These are phyloP conservation scores for Pseudogymnoascus sp. DNA, from an alignment of 2,329 filamentous ascomycete species.

Conservation along the genomic window DNA sequence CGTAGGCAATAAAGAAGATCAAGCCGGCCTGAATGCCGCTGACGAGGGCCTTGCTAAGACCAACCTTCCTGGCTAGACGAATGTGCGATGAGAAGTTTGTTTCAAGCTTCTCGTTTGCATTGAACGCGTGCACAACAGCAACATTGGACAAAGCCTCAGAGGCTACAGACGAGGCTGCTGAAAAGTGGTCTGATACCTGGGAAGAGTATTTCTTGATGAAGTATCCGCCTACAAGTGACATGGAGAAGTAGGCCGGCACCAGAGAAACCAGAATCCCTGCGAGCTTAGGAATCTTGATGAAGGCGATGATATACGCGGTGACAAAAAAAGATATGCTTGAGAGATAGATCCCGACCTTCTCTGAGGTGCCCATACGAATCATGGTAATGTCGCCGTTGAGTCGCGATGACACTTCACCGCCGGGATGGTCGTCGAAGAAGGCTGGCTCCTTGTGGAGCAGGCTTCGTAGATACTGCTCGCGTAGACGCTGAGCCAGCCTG, in stretches of 20 bases:
- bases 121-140: slow-evolving; percentile 44
- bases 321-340: slow-evolving; percentile 49
- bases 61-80: slow-evolving; percentile 34
- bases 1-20: slow-evolving; percentile 49
- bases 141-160: slow-evolving; percentile 43
- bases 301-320: slow-evolving; percentile 49
- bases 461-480: slow-evolving; percentile 42
- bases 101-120: slow-evolving; percentile 38
- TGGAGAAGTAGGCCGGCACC: slow-evolving; percentile 37
- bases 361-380: slow-evolving; percentile 48
- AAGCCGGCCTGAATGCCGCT: slow-evolving; percentile 42
- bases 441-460: slow-evolving; percentile 44
- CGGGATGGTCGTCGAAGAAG: slow-evolving; percentile 44
- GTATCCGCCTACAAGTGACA: slow-evolving; percentile 39
- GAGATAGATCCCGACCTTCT: slow-evolving; percentile 51
- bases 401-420: slow-evolving; percentile 44
- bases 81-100: slow-evolving; percentile 39
- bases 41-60: slow-evolving; percentile 41
- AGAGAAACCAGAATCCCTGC: slow-evolving; percentile 45
- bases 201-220: slow-evolving; percentile 36
- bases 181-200: slow-evolving; percentile 36
- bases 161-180: slow-evolving; percentile 41
- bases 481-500: slow-evolving; percentile 44
- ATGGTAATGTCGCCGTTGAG: slow-evolving; percentile 48
- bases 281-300: slow-evolving; percentile 46